Conservation (phyloP, 1,139 yeast genomes). For the Taphrina populina region DNA sequence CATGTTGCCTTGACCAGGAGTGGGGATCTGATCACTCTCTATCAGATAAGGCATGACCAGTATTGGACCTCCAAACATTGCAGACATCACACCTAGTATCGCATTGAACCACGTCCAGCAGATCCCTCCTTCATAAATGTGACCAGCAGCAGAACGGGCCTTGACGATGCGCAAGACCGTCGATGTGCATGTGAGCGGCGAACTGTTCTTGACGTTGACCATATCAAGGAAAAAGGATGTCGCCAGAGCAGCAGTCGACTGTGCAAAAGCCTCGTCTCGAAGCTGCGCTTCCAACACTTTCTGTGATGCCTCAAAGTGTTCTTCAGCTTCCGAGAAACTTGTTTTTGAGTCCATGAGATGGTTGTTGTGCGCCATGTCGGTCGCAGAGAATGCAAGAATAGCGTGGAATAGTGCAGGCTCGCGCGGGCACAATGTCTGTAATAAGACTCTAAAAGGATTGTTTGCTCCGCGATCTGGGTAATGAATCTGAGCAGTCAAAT, state of each 20-base stretch:
- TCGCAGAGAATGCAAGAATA: conserved; percentile 22
- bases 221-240: conserved; percentile 23
- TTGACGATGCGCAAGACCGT: conserved; percentile 24
- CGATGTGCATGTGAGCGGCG: conserved; percentile 6
- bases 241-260: conserved; percentile 27
- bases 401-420: conserved; percentile 33
- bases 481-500: conserved; percentile 4
- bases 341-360: background rate
- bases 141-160: conserved; percentile 29
- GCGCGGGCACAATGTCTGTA: conserved; percentile 16
- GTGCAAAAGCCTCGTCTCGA: conserved; percentile 11
- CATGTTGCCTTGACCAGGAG: conserved; percentile 33
- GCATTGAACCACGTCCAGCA: conserved; percentile 28
- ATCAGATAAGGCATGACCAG: conserved; percentile 23
- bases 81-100: conserved; percentile 14
- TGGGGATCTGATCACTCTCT: conserved; percentile 30
- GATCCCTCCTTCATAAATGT: conserved; percentile 26
- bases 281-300: conserved; percentile 9
- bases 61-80: conserved; percentile 27
- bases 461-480: conserved; percentile 27
- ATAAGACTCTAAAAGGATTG: conserved; percentile 24
- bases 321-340: conserved; percentile 9
- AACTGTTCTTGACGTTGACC: conserved; percentile 15
- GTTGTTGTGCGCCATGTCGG: conserved; percentile 27
- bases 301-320: conserved; percentile 12